Evolutionary conservation across 352 stramenopile species (phyloP).

Genomic region (Pythium grandisporangium): DNA sequence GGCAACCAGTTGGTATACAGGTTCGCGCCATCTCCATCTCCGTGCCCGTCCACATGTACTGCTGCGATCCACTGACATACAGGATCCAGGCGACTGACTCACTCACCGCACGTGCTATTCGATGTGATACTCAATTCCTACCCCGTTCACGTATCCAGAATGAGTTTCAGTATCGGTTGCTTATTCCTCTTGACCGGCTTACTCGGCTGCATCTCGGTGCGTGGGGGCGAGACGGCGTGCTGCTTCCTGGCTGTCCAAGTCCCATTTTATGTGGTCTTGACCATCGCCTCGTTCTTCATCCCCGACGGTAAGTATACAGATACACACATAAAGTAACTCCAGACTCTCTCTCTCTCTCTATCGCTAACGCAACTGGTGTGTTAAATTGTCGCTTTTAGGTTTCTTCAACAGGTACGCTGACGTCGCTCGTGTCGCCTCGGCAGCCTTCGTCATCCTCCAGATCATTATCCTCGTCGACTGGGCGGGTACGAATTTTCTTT

Average conservation of each 20-base stretch:
- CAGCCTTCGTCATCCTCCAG: conserved; percentile 63
- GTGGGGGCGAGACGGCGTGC: conserved; percentile 47
- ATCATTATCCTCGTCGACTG: conserved; percentile 79
- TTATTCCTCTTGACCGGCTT: conserved; percentile 53
- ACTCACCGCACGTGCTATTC: no score
- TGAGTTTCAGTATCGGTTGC: conserved; percentile 59
- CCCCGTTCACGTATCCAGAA: conserved; percentile 11
- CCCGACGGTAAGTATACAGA: conserved; percentile 27
- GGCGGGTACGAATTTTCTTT: no score
- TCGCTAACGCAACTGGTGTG: no score
- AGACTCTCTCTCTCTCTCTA: no score
- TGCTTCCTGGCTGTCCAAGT: conserved; percentile 59
- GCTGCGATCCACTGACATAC: no score
- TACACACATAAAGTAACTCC: no score
- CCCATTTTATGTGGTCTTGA: conserved; percentile 38
- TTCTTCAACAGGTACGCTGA: conserved; percentile 65
- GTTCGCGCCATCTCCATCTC: no score
- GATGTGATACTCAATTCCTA: no score
- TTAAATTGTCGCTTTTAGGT: no score
- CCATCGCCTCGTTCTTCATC: conserved; percentile 54
- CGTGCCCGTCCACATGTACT: no score
- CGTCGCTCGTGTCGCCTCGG: conserved; percentile 46
- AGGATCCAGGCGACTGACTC: no score
- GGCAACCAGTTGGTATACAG: conserved; percentile 72
- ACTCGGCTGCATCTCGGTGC: conserved; percentile 34